These are phyloP conservation scores for Syncephalis plumigaleata DNA, from an alignment of 371 early-diverging fungal species.

Conservation along the genomic window DNA sequence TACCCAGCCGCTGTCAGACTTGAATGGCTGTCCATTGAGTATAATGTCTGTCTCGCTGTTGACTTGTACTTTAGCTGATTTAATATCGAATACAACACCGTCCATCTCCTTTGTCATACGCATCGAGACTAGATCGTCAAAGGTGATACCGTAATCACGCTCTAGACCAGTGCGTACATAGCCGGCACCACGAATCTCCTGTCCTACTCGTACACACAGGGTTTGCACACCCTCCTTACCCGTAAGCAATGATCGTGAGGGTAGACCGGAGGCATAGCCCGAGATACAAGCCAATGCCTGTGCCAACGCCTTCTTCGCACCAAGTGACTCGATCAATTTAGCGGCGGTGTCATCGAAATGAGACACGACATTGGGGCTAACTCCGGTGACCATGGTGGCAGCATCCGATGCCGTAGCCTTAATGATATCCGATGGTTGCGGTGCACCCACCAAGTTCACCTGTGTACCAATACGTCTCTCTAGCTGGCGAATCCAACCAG, in stretches of 20 bases:
- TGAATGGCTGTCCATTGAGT: slow-evolving; percentile 39
- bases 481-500: slow-evolving; percentile 54
- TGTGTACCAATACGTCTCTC: slow-evolving; percentile 57
- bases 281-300: slow-evolving; percentile 72
- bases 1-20: slow-evolving; percentile 29
- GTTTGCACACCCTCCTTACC: slow-evolving; percentile 69
- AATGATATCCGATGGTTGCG: slow-evolving; percentile 77
- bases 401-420: slow-evolving; percentile 55
- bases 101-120: slow-evolving; percentile 60
- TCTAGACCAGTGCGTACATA: slow-evolving; percentile 61
- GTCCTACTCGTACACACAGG: slow-evolving; percentile 35
- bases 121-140: slow-evolving; percentile 51
- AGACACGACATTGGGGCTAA: slow-evolving; percentile 49
- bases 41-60: slow-evolving; percentile 16
- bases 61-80: slow-evolving; percentile 39
- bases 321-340: slow-evolving; percentile 39
- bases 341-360: slow-evolving; percentile 58
- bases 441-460: slow-evolving; percentile 64
- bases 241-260: slow-evolving; percentile 59
- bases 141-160: slow-evolving; percentile 38
- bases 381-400: slow-evolving; percentile 41
- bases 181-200: slow-evolving; percentile 53
- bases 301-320: slow-evolving; percentile 51
- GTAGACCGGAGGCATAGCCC: slow-evolving; percentile 64
- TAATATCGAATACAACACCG: slow-evolving; percentile 72